A percentile compares a stretch with the other conserved stretches of the same genome.
Conservation (phyloP, 148 eudicot genomes). For the Nepenthes mirabilis region DNA sequence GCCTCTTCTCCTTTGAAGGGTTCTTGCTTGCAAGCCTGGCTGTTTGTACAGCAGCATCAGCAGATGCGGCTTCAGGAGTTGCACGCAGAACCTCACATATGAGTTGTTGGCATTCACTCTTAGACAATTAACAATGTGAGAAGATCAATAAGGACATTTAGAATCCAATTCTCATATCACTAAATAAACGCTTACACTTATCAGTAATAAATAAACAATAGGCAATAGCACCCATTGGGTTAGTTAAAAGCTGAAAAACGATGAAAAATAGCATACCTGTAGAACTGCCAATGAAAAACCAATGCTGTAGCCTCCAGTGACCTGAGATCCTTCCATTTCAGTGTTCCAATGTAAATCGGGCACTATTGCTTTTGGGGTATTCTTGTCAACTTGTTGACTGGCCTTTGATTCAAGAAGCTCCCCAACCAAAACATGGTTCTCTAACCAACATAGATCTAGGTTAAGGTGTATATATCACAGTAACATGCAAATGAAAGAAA, state of each 20-base stretch:
- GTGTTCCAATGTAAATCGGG: constrained; percentile 61
- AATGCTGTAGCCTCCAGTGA: constrained; percentile 87
- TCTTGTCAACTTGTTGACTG: constrained; percentile 62
- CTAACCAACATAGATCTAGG: constrained; percentile 26
- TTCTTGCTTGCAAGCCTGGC: constrained; percentile 88
- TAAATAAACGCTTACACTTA: not conserved
- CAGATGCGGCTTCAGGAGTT: constrained; percentile 96
- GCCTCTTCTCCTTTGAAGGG: constrained; percentile 82
- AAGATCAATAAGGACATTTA: constrained; percentile 4
- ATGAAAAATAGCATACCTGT: constrained; percentile 41
- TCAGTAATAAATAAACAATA: not conserved
- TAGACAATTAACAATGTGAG: constrained; percentile 5
- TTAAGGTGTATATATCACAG: constrained; percentile 5
- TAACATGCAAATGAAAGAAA: constrained; percentile 6
- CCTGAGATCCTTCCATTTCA: constrained; percentile 62
- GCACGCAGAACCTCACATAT: constrained; percentile 97
- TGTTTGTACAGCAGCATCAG: constrained; percentile 94
- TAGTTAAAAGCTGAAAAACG: not conserved
- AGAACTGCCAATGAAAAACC: constrained; percentile 85
- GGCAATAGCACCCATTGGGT: not conserved
- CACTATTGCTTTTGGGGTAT: constrained; percentile 65
- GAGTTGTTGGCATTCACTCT: constrained; percentile 99
- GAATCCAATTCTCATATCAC: not conserved
- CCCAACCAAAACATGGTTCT: constrained; percentile 92
- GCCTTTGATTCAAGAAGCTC: constrained; percentile 89